These are phyloP conservation scores for Ogataea chonburiensis DNA, from an alignment of 805 yeast genomes.

Conservation along the genomic window DNA sequence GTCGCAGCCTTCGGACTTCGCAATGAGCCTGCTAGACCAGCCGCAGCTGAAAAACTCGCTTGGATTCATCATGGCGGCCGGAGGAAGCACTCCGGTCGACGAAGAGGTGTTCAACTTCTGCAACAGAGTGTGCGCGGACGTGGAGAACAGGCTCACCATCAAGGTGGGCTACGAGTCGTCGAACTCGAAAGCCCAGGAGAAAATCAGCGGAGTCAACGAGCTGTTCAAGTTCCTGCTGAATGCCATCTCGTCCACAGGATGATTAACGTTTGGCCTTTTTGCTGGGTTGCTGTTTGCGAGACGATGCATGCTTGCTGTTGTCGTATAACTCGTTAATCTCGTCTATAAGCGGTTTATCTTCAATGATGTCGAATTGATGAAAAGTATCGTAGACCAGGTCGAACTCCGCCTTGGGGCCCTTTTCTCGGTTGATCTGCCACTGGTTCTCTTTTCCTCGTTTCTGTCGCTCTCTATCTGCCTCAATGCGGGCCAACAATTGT, in stretches of 20 bases:
- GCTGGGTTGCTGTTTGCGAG: slow-evolving; percentile 4
- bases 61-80: slow-evolving; percentile 54
- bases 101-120: slow-evolving; percentile 63
- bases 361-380: slow-evolving; percentile 18
- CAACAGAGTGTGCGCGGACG: slow-evolving; percentile 39
- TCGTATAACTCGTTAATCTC: slow-evolving; percentile 26
- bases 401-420: slow-evolving; percentile 34
- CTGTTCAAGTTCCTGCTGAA: slow-evolving; percentile 50
- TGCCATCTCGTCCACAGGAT: slow-evolving; percentile 10
- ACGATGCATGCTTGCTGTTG: slow-evolving; percentile 4
- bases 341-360: slow-evolving; percentile 25
- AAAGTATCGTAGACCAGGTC: slow-evolving; percentile 24
- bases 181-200: slow-evolving; percentile 52
- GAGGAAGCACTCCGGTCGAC: slow-evolving; percentile 66
- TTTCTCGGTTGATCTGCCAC: slow-evolving; percentile 62
- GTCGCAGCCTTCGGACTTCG: slow-evolving; percentile 14
- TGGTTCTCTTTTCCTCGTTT: slow-evolving; percentile 78
- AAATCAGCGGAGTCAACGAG: slow-evolving; percentile 69
- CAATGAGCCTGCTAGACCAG: slow-evolving; percentile 14
- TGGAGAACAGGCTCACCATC: slow-evolving; percentile 54
- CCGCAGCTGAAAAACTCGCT: slow-evolving; percentile 20
- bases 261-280: slow-evolving; percentile 6
- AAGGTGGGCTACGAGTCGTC: slow-evolving; percentile 47
- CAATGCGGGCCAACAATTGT: slow-evolving; percentile 77
- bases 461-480: slow-evolving; percentile 88